phyloP scores from a whole-genome alignment of 306 rosid species.

The Malus fusca region DNA sequence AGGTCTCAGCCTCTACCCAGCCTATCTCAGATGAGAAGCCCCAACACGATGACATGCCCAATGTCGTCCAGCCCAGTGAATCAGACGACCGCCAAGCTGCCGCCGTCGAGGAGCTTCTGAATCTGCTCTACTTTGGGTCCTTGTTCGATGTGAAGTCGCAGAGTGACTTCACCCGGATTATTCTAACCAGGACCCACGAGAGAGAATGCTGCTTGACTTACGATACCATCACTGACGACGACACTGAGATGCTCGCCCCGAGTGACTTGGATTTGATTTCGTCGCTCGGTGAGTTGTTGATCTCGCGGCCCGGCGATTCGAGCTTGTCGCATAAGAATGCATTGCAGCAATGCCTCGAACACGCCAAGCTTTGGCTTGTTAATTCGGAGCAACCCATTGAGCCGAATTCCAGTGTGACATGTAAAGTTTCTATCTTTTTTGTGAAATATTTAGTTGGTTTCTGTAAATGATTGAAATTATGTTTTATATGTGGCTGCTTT shows the following conservation, averaged over 20 bases:
- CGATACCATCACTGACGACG: conserved; percentile 91
- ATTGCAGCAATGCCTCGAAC: conserved; percentile 67
- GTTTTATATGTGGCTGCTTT: neutral
- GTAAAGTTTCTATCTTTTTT: conserved; percentile 24
- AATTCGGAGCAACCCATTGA: conserved; percentile 63
- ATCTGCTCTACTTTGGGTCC: conserved; percentile 80
- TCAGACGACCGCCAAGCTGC: conserved; percentile 12
- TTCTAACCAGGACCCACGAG: conserved; percentile 84
- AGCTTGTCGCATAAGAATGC: conserved; percentile 83
- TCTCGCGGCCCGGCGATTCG: conserved; percentile 74
- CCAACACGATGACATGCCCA: neutral
- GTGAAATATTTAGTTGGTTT: neutral
- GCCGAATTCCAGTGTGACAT: conserved; percentile 53
- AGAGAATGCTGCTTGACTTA: conserved; percentile 91
- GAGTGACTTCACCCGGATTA: conserved; percentile 74
- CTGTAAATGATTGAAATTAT: neutral
- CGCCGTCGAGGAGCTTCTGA: conserved; percentile 63
- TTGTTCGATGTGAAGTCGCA: conserved; percentile 84
- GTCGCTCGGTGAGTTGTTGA: conserved; percentile 47
- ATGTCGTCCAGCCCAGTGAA: neutral
- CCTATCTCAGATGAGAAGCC: conserved; percentile 10
- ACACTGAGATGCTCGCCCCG: conserved; percentile 86
- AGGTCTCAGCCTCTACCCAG: conserved; percentile 17
- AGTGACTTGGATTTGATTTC: conserved; percentile 80
- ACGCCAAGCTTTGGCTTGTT: conserved; percentile 80